These are phyloP conservation scores for Musa schizocarpa DNA, from an alignment of 176 grass and related monocot genomes.

Conservation along the genomic window DNA sequence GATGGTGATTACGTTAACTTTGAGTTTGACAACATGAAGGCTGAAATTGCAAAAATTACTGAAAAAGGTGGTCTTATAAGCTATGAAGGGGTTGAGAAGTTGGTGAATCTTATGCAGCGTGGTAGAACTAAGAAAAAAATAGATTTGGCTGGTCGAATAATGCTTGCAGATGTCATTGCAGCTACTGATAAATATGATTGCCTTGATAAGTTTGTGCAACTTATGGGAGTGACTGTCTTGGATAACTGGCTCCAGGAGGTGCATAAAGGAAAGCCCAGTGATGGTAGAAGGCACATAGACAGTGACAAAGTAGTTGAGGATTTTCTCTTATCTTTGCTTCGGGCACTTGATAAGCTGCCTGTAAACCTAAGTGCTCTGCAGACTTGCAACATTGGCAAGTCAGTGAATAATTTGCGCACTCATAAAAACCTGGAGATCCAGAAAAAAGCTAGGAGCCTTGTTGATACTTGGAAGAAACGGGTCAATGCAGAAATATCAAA, in stretches of 20 bases:
- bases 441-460: conserved; percentile 48
- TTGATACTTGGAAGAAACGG: conserved; percentile 70
- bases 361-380: conserved; percentile 51
- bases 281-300: conserved; percentile 64
- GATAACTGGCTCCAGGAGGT: conserved; percentile 91
- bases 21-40: conserved; percentile 47
- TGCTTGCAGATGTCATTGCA: conserved; percentile 66
- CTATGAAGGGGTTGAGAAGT: conserved; percentile 57
- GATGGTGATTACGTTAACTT: conserved; percentile 41
- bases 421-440: conserved; percentile 56
- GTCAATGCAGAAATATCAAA: conserved; percentile 53
- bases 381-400: conserved; percentile 60
- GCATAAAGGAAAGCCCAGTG: conserved; percentile 66
- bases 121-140: conserved; percentile 63
- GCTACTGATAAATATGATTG: conserved; percentile 64
- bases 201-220: conserved; percentile 61
- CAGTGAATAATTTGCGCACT: conserved; percentile 47
- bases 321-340: conserved; percentile 42
- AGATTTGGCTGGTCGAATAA: conserved; percentile 43
- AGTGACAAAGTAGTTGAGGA: conserved; percentile 58
- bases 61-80: conserved; percentile 66
- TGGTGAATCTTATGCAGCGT: conserved; percentile 61
- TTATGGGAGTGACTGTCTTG: conserved; percentile 59
- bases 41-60: conserved; percentile 53
- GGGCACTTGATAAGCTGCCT: conserved; percentile 46